Conservation (phyloP, 352 stramenopile species). For the Lagenidium giganteum region DNA sequence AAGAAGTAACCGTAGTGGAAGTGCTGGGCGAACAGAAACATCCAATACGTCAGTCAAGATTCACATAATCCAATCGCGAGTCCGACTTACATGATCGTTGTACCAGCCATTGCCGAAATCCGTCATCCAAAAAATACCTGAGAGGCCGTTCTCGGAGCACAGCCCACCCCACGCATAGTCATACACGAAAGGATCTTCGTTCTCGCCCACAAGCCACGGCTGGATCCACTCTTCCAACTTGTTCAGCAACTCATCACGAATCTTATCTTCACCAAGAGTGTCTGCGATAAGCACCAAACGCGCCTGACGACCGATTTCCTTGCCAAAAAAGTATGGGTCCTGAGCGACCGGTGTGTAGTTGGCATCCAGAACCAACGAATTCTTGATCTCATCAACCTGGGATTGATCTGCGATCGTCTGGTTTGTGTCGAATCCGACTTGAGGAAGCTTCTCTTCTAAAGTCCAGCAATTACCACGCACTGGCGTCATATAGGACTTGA, state of each 20-base stretch:
- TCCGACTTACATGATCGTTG: conserved; percentile 79
- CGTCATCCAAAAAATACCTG: conserved; percentile 83
- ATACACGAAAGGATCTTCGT: conserved; percentile 88
- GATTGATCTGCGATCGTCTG: neutral
- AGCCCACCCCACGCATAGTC: conserved; percentile 91
- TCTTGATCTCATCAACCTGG: conserved; percentile 33
- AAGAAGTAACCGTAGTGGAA: conserved; percentile 96
- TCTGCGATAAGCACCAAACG: conserved; percentile 80
- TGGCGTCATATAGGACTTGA: conserved; percentile 81
- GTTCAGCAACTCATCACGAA: conserved; percentile 52
- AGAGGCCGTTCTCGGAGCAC: conserved; percentile 88
- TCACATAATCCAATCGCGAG: neutral
- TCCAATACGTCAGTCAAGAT: conserved; percentile 1
- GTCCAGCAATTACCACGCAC: conserved; percentile 59
- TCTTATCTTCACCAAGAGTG: conserved; percentile 37
- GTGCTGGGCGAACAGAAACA: conserved; percentile 59
- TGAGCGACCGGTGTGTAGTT: conserved; percentile 56
- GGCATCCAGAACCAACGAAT: conserved; percentile 54
- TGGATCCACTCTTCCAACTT: conserved; percentile 62
- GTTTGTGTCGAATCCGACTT: conserved; percentile 35
- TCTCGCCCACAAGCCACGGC: conserved; percentile 75
- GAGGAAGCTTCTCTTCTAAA: conserved; percentile 48
- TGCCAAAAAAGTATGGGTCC: conserved; percentile 86
- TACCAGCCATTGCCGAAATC: conserved; percentile 94
- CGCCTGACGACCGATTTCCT: conserved; percentile 76